Evolutionary conservation across 1,139 yeast genomes (phyloP).

Genomic region (Wickerhamomyces sp.): DNA sequence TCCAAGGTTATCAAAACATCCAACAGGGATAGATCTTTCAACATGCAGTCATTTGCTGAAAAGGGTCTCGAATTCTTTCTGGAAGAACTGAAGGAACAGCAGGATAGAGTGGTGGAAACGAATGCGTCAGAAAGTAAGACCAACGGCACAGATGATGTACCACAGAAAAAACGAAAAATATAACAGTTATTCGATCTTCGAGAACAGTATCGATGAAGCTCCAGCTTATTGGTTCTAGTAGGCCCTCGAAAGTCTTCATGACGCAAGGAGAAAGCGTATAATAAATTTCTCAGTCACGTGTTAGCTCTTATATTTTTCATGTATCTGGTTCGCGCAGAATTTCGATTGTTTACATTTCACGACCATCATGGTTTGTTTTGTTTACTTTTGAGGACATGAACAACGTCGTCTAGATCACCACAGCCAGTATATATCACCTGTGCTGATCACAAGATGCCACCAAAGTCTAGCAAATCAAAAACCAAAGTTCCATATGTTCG

Average conservation of each 20-base stretch:
- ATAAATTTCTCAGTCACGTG: no score
- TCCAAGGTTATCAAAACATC: constrained; percentile 47
- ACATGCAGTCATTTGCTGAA: constrained; percentile 73
- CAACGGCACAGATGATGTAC: constrained; percentile 11
- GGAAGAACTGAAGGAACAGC: constrained; percentile 25
- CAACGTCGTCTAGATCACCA: no score
- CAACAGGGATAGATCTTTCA: constrained; percentile 46
- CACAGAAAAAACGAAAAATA: not conserved
- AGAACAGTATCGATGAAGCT: not conserved
- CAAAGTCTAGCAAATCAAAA: not conserved
- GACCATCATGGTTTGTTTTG: no score
- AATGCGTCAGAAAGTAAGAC: constrained; percentile 6
- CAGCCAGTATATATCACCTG: not conserved
- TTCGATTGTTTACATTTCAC: not conserved
- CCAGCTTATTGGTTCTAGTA: no score
- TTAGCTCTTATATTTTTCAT: no score
- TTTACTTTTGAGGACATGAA: not conserved
- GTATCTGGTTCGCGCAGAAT: not conserved
- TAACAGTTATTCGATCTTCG: not conserved
- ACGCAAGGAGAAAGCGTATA: no score
- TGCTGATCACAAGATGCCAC: not conserved
- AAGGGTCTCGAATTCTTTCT: constrained; percentile 60
- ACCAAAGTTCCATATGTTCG: not conserved
- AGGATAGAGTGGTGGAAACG: no score
- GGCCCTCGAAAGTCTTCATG: no score